phyloP scores from a whole-genome alignment of 495 filamentous ascomycete genomes.

The Penicillium diatomitis region DNA sequence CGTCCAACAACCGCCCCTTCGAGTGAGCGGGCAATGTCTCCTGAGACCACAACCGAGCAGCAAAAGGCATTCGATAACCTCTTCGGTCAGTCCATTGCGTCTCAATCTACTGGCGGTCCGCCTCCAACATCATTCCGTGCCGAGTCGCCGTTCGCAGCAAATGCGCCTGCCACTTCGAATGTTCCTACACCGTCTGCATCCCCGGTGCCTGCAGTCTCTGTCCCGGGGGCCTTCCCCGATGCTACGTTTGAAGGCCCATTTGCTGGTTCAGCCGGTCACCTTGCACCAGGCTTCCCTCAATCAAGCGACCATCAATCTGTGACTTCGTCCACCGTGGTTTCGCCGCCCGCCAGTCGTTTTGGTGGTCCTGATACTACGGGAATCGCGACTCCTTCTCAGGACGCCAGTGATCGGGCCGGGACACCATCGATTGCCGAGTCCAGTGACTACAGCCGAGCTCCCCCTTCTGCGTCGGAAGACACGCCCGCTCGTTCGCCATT shows the following conservation, averaged over 20 bases:
- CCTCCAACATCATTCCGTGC: slow-evolving; percentile 60
- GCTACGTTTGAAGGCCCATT: slow-evolving; percentile 42
- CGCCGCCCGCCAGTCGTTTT: slow-evolving; percentile 68
- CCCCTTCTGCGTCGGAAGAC: slow-evolving; percentile 8
- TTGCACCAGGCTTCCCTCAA: slow-evolving; percentile 61
- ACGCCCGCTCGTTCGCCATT: slow-evolving; percentile 28
- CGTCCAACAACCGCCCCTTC: slow-evolving; percentile 55
- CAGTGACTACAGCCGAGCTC: slow-evolving; percentile 20
- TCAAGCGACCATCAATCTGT: slow-evolving; percentile 58
- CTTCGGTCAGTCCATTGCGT: slow-evolving; percentile 66
- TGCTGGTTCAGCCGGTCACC: slow-evolving; percentile 58
- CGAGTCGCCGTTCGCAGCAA: slow-evolving; percentile 38
- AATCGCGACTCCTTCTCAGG: slow-evolving; percentile 51
- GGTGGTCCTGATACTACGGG: slow-evolving; percentile 44
- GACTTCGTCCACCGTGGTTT: slow-evolving; percentile 69
- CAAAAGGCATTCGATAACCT: slow-evolving; percentile 81
- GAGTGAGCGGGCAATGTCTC: slow-evolving; percentile 47
- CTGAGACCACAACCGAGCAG: slow-evolving; percentile 33
- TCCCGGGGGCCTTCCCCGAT: slow-evolving; percentile 30
- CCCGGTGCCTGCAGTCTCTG: slow-evolving; percentile 42
- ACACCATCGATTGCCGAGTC: slow-evolving; percentile 11
- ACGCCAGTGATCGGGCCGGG: slow-evolving; percentile 18
- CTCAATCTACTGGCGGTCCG: slow-evolving; percentile 35
- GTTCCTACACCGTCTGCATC: slow-evolving; percentile 53
- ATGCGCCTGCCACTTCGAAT: slow-evolving; percentile 32